Evolutionary conservation across 108 stramenopile species (phyloP).

Genomic region (Stephanodiscus minutulus): DNA sequence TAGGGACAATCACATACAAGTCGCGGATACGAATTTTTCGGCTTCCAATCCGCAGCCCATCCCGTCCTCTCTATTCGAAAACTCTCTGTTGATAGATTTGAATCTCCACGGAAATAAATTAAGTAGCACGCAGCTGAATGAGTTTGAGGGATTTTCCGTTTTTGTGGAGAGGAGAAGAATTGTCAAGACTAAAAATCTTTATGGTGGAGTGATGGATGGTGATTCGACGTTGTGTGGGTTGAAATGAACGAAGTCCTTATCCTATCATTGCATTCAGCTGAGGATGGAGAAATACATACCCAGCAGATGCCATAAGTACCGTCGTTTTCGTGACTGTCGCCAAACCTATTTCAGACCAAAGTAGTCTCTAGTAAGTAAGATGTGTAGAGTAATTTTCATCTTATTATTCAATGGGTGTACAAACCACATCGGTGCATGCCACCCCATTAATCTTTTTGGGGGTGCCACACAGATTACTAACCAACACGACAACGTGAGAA

Average conservation of each 20-base stretch:
- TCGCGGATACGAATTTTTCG: constrained; percentile 47
- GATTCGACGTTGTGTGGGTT: constrained; percentile 73
- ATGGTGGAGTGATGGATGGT: constrained; percentile 68
- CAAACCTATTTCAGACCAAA: too few species aligned
- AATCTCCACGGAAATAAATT: constrained; percentile 83
- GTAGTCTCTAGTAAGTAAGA: too few species aligned
- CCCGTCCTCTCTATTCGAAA: constrained; percentile 63
- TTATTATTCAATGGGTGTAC: too few species aligned
- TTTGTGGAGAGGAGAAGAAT: constrained; percentile 83
- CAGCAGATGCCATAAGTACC: not conserved
- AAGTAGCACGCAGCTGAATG: constrained; percentile 75
- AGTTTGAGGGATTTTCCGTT: constrained; percentile 72
- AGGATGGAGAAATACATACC: not conserved
- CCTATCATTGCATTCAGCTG: not conserved
- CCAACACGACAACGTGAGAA: too few species aligned
- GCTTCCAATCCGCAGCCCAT: constrained; percentile 77
- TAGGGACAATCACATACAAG: constrained; percentile 65
- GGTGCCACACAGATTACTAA: too few species aligned
- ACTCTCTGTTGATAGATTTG: constrained; percentile 82
- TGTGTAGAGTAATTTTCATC: too few species aligned
- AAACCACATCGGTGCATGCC: too few species aligned
- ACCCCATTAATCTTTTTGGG: too few species aligned
- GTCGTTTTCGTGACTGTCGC: too few species aligned
- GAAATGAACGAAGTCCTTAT: constrained; percentile 33
- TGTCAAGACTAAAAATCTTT: constrained; percentile 72